phyloP scores from a whole-genome alignment of 257 asterid species.

The Forsythia viridissima region DNA sequence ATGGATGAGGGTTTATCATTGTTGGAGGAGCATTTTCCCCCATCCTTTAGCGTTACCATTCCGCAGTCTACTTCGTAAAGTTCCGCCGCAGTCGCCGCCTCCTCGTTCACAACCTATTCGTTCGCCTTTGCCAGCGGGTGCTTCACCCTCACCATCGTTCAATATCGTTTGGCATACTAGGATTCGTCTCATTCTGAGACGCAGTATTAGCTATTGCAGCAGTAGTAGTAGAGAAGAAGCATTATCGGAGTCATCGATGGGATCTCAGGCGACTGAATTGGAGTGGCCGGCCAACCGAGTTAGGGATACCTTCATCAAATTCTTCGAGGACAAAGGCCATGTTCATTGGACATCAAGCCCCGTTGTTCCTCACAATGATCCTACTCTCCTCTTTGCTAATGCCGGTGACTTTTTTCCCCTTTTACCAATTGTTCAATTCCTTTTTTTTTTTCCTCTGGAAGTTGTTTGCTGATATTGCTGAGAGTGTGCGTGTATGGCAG shows the following conservation, averaged over 20 bases:
- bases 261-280: slow-evolving; percentile 49
- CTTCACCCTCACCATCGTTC: background rate
- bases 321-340: slow-evolving; percentile 67
- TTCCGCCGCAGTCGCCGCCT: slow-evolving; percentile 19
- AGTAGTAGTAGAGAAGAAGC: slow-evolving; percentile 15
- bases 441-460: background rate
- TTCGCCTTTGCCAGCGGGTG: slow-evolving; percentile 16
- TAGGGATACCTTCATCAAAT: slow-evolving; percentile 61
- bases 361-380: slow-evolving; percentile 92
- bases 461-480: too few relatives aligned
- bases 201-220: background rate
- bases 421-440: background rate
- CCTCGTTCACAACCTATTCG: slow-evolving; percentile 3
- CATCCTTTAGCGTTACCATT: slow-evolving; percentile 25
- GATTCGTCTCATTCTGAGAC: background rate
- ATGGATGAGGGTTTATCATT: slow-evolving; percentile 64
- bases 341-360: slow-evolving; percentile 77
- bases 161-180: background rate
- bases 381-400: slow-evolving; percentile 88
- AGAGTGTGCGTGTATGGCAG: slow-evolving; percentile 31
- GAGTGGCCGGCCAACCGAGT: slow-evolving; percentile 81
- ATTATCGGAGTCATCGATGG: slow-evolving; percentile 41
- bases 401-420: slow-evolving; percentile 50
- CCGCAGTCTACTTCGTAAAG: slow-evolving; percentile 28
- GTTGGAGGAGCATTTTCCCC: slow-evolving; percentile 25